Conservation (phyloP, 2,329 filamentous ascomycete species). For the Tolypocladium pustulatum region DNA sequence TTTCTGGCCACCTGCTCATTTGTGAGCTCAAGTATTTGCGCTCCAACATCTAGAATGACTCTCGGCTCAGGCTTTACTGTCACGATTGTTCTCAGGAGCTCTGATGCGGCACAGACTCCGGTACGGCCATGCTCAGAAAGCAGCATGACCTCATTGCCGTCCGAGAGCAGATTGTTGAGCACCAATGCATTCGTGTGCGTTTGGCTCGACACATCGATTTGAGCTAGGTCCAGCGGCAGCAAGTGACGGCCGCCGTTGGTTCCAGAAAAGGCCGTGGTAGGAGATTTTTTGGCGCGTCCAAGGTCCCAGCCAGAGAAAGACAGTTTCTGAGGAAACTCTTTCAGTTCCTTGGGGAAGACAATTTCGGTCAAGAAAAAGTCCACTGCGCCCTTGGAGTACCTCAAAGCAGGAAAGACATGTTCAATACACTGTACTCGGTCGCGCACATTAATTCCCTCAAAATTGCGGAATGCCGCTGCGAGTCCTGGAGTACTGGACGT, state of each 20-base stretch:
- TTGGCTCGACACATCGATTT: conserved; percentile 41
- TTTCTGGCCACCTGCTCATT: conserved; percentile 40
- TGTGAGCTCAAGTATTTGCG: conserved; percentile 52
- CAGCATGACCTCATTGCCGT: conserved; percentile 31
- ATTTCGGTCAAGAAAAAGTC: conserved; percentile 50
- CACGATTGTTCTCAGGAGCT: conserved; percentile 31
- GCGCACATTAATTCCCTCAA: conserved; percentile 44
- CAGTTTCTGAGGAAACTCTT: conserved; percentile 50
- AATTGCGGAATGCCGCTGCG: conserved; percentile 22
- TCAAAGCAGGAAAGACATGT: conserved; percentile 40
- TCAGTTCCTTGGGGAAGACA: conserved; percentile 51
- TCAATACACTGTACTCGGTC: conserved; percentile 35
- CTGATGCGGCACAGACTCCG: conserved; percentile 12
- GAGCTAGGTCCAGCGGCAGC: conserved; percentile 42
- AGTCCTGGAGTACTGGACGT: conserved; percentile 20
- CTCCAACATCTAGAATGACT: conserved; percentile 62
- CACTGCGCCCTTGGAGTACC: conserved; percentile 37
- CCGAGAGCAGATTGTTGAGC: conserved; percentile 42
- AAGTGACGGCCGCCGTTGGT: conserved; percentile 49
- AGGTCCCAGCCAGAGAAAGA: conserved; percentile 58
- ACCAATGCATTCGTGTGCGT: conserved; percentile 57
- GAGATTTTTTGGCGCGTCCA: conserved; percentile 28
- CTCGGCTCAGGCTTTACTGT: conserved; percentile 27
- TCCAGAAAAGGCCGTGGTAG: conserved; percentile 54
- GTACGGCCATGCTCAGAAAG: neutral